Conservation (phyloP, 2,329 filamentous ascomycete species). For the Nothomitra cinnamomea region DNA sequence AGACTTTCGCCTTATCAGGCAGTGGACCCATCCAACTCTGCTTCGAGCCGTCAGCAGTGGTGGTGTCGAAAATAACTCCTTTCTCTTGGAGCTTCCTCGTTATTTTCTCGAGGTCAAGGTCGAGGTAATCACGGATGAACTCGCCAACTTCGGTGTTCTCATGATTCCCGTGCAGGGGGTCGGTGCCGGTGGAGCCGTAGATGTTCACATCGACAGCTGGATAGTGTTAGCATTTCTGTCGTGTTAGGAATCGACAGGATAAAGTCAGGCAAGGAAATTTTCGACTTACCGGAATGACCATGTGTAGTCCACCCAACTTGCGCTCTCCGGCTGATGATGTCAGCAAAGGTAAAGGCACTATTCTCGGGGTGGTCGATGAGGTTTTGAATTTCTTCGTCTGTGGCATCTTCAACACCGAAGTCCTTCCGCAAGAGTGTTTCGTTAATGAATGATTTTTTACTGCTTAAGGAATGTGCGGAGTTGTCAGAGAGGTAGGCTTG, state of each 20-base stretch:
- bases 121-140: conserved; percentile 65
- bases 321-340: conserved; percentile 74
- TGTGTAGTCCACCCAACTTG: conserved; percentile 91
- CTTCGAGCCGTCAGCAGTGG: conserved; percentile 15
- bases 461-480: conserved; percentile 12
- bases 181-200: conserved; percentile 60
- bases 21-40: conserved; percentile 28
- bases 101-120: conserved; percentile 60
- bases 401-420: conserved; percentile 62
- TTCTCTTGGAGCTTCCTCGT: conserved; percentile 57
- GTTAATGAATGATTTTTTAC: conserved; percentile 43
- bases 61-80: conserved; percentile 19
- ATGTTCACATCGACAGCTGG: conserved; percentile 85
- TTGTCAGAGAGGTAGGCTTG: conserved; percentile 34
- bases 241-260: background rate
- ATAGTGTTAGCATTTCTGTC: background rate
- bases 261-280: conserved; percentile 8
- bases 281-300: conserved; percentile 50
- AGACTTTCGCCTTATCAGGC: conserved; percentile 25
- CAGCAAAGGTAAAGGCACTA: conserved; percentile 50
- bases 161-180: conserved; percentile 61
- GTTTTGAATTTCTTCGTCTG: conserved; percentile 49
- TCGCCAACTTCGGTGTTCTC: conserved; percentile 87
- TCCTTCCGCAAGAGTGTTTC: conserved; percentile 47
- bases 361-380: conserved; percentile 42